A percentile compares a stretch with the other conserved stretches of the same genome.
These are phyloP conservation scores for Microthlaspi erraticum DNA, from an alignment of 345 rosid species.

Conservation along the genomic window DNA sequence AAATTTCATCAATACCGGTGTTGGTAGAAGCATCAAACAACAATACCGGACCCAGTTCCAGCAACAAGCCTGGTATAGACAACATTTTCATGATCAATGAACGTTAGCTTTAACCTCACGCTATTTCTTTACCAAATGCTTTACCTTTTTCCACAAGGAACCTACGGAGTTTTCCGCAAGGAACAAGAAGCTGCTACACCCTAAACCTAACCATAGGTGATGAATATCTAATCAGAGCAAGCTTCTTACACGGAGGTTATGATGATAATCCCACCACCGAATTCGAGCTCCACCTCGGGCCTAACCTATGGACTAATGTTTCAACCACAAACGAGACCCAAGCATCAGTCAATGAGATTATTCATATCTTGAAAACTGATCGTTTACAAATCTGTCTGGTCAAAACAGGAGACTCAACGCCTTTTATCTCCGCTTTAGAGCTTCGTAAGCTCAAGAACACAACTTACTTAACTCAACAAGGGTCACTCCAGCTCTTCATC, in stretches of 20 bases:
- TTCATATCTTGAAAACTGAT: slow-evolving; percentile 46
- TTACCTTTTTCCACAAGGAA: slow-evolving; percentile 34
- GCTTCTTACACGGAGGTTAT: slow-evolving; percentile 57
- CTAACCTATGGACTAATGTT: slow-evolving; percentile 50
- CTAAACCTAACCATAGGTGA: slow-evolving; percentile 47
- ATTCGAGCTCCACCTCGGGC: slow-evolving; percentile 57
- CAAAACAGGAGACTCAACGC: slow-evolving; percentile 51
- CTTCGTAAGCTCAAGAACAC: slow-evolving; percentile 48
- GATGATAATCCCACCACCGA: slow-evolving; percentile 43
- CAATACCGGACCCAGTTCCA: not conserved
- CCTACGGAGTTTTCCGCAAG: slow-evolving; percentile 52
- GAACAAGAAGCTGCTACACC: slow-evolving; percentile 52
- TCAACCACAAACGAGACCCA: slow-evolving; percentile 37
- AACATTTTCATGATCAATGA: not conserved
- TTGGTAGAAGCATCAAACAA: slow-evolving; percentile 22
- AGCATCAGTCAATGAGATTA: slow-evolving; percentile 33
- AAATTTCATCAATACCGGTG: slow-evolving; percentile 47
- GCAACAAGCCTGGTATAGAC: slow-evolving; percentile 35
- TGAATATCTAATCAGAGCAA: slow-evolving; percentile 48
- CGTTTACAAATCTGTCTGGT: slow-evolving; percentile 56
- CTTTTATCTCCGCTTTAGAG: slow-evolving; percentile 62
- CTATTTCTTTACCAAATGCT: not conserved
- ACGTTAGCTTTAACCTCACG: slow-evolving; percentile 25
- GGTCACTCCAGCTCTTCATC: slow-evolving; percentile 28
- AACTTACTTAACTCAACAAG: slow-evolving; percentile 37